These are phyloP conservation scores for Cucumis cinereus DNA, from an alignment of 306 rosid species.

Conservation along the genomic window DNA sequence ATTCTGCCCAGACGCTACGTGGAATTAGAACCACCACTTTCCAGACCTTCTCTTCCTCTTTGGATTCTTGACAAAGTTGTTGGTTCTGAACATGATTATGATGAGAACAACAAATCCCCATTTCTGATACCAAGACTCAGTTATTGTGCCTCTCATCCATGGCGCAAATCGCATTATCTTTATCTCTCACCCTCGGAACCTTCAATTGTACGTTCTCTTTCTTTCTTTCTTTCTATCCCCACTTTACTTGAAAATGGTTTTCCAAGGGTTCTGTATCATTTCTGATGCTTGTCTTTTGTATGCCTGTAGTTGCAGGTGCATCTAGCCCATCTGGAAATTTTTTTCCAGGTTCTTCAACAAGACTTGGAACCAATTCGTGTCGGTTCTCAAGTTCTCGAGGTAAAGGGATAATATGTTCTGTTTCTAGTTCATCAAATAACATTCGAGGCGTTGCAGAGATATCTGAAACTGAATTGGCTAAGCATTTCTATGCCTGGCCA, in stretches of 20 bases:
- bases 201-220: background rate
- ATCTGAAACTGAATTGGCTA: slow-evolving; percentile 32
- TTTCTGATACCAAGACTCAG: background rate
- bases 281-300: background rate
- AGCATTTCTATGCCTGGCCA: slow-evolving; percentile 45
- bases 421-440: slow-evolving; percentile 20
- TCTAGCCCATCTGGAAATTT: slow-evolving; percentile 27
- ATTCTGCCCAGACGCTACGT: background rate
- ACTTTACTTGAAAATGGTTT: background rate
- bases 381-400: slow-evolving; percentile 16
- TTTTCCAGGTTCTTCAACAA: slow-evolving; percentile 22
- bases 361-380: slow-evolving; percentile 16
- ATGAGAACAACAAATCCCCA: background rate
- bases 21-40: background rate
- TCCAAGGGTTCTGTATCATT: background rate
- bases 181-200: background rate
- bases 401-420: slow-evolving; percentile 24
- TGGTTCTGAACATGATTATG: background rate
- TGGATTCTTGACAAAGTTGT: background rate
- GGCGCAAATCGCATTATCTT: background rate
- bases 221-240: background rate
- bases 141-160: background rate
- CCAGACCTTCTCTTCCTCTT: background rate
- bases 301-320: slow-evolving; percentile 24
- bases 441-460: slow-evolving; percentile 32